Percentiles rank a stretch among this genome's conserved stretches.
Evolutionary conservation across 345 rosid genomes (phyloP).

Genomic region (Cardamine chenopodiifolia): DNA sequence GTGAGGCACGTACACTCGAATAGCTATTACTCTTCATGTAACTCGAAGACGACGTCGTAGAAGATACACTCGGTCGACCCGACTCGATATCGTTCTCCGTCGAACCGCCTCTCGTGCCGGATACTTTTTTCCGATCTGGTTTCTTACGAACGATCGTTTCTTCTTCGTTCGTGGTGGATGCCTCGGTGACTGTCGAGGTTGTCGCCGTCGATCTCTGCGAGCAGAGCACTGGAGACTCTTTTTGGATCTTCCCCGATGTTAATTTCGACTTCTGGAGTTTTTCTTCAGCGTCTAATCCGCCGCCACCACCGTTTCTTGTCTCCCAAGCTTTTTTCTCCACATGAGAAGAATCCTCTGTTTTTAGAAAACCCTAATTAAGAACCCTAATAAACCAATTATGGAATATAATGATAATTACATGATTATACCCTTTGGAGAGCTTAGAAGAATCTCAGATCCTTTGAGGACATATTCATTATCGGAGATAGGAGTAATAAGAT

Average conservation of each 20-base stretch:
- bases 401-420: background rate
- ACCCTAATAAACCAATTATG: background rate
- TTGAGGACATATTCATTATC: constrained; percentile 75
- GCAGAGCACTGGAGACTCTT: constrained; percentile 46
- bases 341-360: constrained; percentile 36
- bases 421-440: constrained; percentile 37
- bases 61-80: constrained; percentile 32
- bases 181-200: constrained; percentile 46
- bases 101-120: background rate
- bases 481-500: constrained; percentile 72
- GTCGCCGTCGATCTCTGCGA: constrained; percentile 46
- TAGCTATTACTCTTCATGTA: constrained; percentile 44
- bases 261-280: constrained; percentile 21
- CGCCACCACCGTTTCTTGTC: constrained; percentile 21
- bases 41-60: constrained; percentile 42
- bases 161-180: constrained; percentile 41
- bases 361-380: background rate
- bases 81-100: background rate
- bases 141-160: constrained; percentile 25
- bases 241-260: background rate
- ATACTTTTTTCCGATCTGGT: background rate
- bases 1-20: constrained; percentile 49
- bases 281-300: background rate
- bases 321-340: constrained; percentile 32
- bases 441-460: constrained; percentile 57